Base-by-base conservation (phyloP, 2,329 filamentous ascomycete species). In the Alternaria brassicicola region DNA sequence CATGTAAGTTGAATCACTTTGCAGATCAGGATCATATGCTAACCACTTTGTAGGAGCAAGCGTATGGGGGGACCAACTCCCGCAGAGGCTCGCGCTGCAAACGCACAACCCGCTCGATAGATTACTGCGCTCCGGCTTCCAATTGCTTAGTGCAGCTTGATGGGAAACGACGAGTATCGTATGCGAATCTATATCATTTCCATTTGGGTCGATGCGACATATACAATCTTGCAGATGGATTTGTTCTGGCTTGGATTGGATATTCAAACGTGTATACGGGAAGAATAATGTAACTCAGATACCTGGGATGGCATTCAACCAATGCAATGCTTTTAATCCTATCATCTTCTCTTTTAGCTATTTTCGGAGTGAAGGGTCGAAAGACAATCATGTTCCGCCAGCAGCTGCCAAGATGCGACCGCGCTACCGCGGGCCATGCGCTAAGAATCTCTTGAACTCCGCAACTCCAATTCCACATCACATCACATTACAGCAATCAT, bases 1-100 rank as follows among this genome's bases (percentile, higher is more conserved):
- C 78, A 92, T 93, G 91, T 92, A 81, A 85, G 89, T 53, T 4
- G 53, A 35, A 42, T 42, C 17, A 49, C 23, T 36, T 28, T 23
- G 19, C 47, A 47, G 36, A 39, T 36, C 31, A 46, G 42, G 26
- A 15, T 13, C 8, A 15, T 12, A 49, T 31, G 7, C 55, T 58
- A 38, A 59, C 47, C 9, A 7, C 13, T 7, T 42, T 43, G 26
- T 36, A 63, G 61, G 61, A 52, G 39, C 50, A 63, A 61, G 54
- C 61, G 61, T 26, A 63, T 63, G 61, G 31, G 51, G 7, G 59
- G 59, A 36, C 48, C 51, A 43, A 47, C 58, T 31, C 55, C 59
- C 21, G 48, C 41, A 39, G 55, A 30, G 31, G 30, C 30, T 30
- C 50, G 51, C 23, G 50, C 55, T n/a, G 45, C 47, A 17, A 19